phyloP scores from a whole-genome alignment of 169 alveolate genomes.

The Cryptosporidium felis region DNA sequence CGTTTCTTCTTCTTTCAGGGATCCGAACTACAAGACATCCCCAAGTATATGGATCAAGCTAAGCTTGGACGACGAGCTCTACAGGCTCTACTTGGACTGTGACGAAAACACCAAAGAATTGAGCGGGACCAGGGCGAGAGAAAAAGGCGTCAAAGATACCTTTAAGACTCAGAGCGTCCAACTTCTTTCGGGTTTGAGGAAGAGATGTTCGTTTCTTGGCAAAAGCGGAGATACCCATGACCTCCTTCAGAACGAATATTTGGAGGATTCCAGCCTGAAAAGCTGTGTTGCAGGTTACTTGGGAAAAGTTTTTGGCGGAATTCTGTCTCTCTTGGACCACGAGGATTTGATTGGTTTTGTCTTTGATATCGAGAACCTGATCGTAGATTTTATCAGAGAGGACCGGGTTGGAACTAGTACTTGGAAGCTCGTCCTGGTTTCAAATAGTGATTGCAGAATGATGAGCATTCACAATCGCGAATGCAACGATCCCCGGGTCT shows the following conservation, averaged over 20 bases:
- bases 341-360: neutral
- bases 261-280: neutral
- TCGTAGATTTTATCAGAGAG: neutral
- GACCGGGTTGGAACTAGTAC: neutral
- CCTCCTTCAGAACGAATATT: neutral
- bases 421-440: neutral
- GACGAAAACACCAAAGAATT: neutral
- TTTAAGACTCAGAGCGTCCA: too few species aligned
- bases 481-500: neutral
- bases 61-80: neutral
- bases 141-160: neutral
- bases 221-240: neutral
- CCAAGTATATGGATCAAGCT: conserved; percentile 31
- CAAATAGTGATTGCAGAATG: neutral
- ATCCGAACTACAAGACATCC: neutral
- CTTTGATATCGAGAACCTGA: neutral
- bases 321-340: neutral
- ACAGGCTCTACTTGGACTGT: neutral
- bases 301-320: neutral
- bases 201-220: neutral
- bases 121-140: neutral
- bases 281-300: neutral
- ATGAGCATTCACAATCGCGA: neutral
- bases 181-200: neutral
- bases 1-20: conserved; percentile 12